Conservation (phyloP, 306 rosid species). For the Boehmeria nivea region DNA sequence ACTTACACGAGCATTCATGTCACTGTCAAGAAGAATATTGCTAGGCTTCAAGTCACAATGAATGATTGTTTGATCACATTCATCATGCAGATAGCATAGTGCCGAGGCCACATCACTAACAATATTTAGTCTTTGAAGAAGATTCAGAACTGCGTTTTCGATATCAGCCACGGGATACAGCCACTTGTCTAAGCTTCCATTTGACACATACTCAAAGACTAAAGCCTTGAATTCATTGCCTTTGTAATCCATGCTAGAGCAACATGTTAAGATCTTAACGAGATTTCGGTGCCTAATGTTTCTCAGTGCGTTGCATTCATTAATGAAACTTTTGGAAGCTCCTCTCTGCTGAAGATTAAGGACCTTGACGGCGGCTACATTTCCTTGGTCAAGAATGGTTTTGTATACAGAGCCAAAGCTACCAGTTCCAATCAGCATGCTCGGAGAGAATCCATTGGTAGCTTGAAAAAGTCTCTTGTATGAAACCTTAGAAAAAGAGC, state of each 20-base stretch:
- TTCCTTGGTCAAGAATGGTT: no score
- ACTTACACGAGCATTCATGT: no score
- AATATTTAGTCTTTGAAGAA: constrained; percentile 24
- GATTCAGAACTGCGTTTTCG: constrained; percentile 11
- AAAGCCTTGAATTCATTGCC: constrained; percentile 35
- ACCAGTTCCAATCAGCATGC: constrained; percentile 32
- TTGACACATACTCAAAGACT: constrained; percentile 32
- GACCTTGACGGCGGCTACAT: constrained; percentile 40
- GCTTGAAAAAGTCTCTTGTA: background rate
- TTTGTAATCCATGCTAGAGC: constrained; percentile 22
- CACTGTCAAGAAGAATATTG: no score
- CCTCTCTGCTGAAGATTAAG: constrained; percentile 35
- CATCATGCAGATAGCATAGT: constrained; percentile 31
- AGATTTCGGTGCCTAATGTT: constrained; percentile 36
- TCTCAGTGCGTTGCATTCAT: constrained; percentile 32
- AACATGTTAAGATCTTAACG: constrained; percentile 33
- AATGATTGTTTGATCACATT: constrained; percentile 29
- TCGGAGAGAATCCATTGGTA: constrained; percentile 1
- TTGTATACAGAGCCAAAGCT: constrained; percentile 36
- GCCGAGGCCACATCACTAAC: constrained; percentile 34
- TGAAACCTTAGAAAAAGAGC: background rate
- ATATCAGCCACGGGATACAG: constrained; percentile 11
- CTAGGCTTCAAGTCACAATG: no score
- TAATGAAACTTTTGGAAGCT: constrained; percentile 39
- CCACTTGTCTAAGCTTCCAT: constrained; percentile 33